Evolutionary conservation across 768 basidiomycete species (phyloP).

Genomic region (Russula sp.): DNA sequence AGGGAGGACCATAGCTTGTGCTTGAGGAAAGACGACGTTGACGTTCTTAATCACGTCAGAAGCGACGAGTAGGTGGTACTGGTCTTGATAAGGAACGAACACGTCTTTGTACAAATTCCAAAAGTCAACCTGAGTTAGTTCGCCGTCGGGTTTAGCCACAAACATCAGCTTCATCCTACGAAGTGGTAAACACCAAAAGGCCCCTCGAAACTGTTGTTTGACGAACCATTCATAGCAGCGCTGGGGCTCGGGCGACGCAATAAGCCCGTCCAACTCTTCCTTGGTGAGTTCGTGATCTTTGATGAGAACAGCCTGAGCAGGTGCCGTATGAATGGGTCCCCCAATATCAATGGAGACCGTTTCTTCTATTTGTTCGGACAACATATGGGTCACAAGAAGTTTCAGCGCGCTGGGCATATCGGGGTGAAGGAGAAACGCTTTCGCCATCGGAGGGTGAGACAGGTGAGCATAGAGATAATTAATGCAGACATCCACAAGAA

Average conservation of each 20-base stretch:
- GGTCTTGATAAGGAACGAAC: conserved; percentile 57
- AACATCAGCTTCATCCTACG: conserved; percentile 87
- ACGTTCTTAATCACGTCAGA: conserved; percentile 95
- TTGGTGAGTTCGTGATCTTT: conserved; percentile 62
- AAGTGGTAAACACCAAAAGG: background rate
- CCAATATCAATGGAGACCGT: conserved; percentile 58
- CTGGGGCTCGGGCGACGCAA: conserved; percentile 62
- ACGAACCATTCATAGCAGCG: conserved; percentile 78
- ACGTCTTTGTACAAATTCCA: conserved; percentile 91
- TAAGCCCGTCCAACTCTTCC: conserved; percentile 59
- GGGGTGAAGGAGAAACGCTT: conserved; percentile 66
- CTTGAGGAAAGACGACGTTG: conserved; percentile 75
- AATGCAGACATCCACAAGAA: conserved; percentile 61
- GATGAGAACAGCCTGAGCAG: conserved; percentile 40
- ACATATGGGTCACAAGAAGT: conserved; percentile 58
- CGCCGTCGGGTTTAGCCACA: conserved; percentile 63
- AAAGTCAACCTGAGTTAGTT: conserved; percentile 90
- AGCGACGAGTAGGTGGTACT: conserved; percentile 64
- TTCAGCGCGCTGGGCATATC: conserved; percentile 66
- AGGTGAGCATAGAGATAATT: conserved; percentile 74
- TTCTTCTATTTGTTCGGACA: conserved; percentile 70
- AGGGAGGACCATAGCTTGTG: conserved; percentile 79
- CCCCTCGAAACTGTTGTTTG: background rate
- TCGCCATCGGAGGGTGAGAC: conserved; percentile 67
- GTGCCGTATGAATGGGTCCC: conserved; percentile 50